Evolutionary conservation across 2,329 filamentous ascomycete species (phyloP).

Genomic region (Colletotrichum musicola): DNA sequence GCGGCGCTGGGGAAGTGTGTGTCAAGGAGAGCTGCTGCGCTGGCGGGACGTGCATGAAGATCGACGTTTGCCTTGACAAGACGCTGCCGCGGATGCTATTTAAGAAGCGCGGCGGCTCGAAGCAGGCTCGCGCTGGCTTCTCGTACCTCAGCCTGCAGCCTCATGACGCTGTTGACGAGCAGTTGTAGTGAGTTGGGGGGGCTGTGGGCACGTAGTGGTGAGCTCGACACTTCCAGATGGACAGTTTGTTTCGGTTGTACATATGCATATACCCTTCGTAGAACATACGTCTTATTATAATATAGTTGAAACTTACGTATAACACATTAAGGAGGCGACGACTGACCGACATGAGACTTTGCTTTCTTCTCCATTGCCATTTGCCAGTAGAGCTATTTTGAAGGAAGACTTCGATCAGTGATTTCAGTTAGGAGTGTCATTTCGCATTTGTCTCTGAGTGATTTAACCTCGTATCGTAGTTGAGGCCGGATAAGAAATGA

Average conservation of each 20-base stretch:
- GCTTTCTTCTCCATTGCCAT: no score
- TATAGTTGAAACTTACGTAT: no score
- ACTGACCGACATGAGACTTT: no score
- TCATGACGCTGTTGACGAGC: slow-evolving; percentile 11
- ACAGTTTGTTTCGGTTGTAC: slow-evolving; percentile 3
- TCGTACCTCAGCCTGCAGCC: slow-evolving; percentile 23
- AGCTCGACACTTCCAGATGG: not conserved
- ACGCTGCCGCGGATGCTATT: slow-evolving; percentile 27
- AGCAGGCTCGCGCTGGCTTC: not conserved
- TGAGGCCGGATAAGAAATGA: no score
- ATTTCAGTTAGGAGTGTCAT: no score
- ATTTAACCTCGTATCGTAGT: no score
- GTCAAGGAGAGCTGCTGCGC: slow-evolving; percentile 35
- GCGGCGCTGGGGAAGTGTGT: slow-evolving; percentile 27
- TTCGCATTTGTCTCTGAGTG: no score
- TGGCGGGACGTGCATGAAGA: slow-evolving; percentile 33
- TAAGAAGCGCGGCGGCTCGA: slow-evolving; percentile 22
- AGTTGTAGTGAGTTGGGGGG: not conserved
- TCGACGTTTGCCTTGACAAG: slow-evolving; percentile 27
- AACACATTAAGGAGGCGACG: no score
- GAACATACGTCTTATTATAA: not conserved
- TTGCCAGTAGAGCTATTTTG: no score
- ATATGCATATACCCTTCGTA: slow-evolving; percentile 9
- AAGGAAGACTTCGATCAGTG: no score
- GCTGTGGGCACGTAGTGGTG: no score